Conservation (phyloP, 75 land plant species). For the Adiantum capillusveneris region DNA sequence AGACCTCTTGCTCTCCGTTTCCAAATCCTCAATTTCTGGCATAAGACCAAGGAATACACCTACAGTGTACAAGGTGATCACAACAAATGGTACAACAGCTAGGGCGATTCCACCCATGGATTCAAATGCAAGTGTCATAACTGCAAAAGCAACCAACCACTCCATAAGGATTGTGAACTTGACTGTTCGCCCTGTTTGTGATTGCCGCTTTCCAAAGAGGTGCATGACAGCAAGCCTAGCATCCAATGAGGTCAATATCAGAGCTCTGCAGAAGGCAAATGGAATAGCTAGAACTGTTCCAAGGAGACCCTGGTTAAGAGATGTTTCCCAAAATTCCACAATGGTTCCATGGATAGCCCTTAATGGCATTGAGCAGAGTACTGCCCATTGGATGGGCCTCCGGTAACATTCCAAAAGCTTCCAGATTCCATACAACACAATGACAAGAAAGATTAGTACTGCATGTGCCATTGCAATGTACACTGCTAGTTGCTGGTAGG, state of each 20-base stretch:
- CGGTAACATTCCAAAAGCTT: constrained; percentile 59
- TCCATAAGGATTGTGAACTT: constrained; percentile 52
- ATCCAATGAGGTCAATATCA: constrained; percentile 46
- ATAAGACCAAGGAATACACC: constrained; percentile 1
- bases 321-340: constrained; percentile 58
- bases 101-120: constrained; percentile 30
- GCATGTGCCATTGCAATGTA: constrained; percentile 96
- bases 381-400: constrained; percentile 77
- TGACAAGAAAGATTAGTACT: constrained; percentile 46
- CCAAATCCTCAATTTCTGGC: constrained; percentile 3
- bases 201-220: constrained; percentile 10
- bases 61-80: constrained; percentile 6
- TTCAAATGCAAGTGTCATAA: constrained; percentile 54
- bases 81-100: constrained; percentile 22
- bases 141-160: constrained; percentile 66
- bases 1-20: neutral
- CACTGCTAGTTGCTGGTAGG: constrained; percentile 47
- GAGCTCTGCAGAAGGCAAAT: constrained; percentile 37
- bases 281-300: constrained; percentile 71
- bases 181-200: constrained; percentile 7
- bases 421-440: constrained; percentile 47
- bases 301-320: constrained; percentile 45
- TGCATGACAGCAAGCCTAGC: constrained; percentile 13
- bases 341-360: constrained; percentile 52
- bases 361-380: constrained; percentile 80